A percentile compares a stretch with the other conserved stretches of the same genome.
phyloP scores from a whole-genome alignment of 2,329 filamentous ascomycete genomes.

The Trichoderma endophyticum region DNA sequence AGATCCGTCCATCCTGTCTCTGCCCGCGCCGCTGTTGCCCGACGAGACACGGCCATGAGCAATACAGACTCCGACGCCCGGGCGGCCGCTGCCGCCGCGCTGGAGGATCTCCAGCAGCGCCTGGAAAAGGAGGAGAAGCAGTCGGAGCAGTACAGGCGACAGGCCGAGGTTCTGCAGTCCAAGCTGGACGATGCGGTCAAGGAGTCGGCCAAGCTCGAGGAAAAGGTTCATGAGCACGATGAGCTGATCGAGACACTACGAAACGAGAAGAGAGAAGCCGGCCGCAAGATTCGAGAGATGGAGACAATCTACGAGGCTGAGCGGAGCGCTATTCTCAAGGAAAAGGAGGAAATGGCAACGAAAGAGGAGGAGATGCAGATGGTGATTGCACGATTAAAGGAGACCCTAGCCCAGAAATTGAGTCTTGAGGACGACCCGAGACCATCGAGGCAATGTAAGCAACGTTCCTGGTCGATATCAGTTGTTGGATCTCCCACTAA shows the following conservation, averaged over 20 bases:
- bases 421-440: slow-evolving; percentile 52
- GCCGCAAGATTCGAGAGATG: slow-evolving; percentile 82
- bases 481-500: slow-evolving; percentile 22
- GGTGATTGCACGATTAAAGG: slow-evolving; percentile 88
- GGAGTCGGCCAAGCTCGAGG: slow-evolving; percentile 84
- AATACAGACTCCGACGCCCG: slow-evolving; percentile 68
- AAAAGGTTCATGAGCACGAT: slow-evolving; percentile 80
- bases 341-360: slow-evolving; percentile 83
- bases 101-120: slow-evolving; percentile 82
- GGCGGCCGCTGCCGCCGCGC: slow-evolving; percentile 72
- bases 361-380: slow-evolving; percentile 87
- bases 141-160: slow-evolving; percentile 78
- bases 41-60: slow-evolving; percentile 48
- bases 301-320: slow-evolving; percentile 92
- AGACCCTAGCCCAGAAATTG: slow-evolving; percentile 76
- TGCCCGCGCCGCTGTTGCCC: slow-evolving; percentile 66
- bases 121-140: slow-evolving; percentile 75
- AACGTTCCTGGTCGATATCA: neutral
- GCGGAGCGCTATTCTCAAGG: slow-evolving; percentile 78
- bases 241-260: slow-evolving; percentile 76
- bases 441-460: slow-evolving; percentile 57
- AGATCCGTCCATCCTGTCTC: slow-evolving; percentile 71
- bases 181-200: slow-evolving; percentile 79
- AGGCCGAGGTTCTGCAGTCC: slow-evolving; percentile 78
- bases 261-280: slow-evolving; percentile 80